These are phyloP conservation scores for Rhodofomes roseus DNA, from an alignment of 1,284 basidiomycete species.

Conservation along the genomic window DNA sequence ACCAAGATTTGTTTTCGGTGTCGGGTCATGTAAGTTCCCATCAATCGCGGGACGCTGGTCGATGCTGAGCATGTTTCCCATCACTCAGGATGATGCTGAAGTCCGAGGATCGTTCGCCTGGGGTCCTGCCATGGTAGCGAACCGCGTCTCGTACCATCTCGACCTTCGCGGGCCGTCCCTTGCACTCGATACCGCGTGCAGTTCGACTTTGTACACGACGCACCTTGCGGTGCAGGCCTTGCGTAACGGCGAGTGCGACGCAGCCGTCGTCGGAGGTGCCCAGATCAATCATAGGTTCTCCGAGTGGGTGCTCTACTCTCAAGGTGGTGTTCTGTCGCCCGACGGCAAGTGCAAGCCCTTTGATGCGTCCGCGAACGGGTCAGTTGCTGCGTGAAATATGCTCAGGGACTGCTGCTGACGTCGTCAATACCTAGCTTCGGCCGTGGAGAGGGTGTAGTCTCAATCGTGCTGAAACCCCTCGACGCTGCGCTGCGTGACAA, in stretches of 20 bases:
- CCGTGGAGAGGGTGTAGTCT: constrained; percentile 23
- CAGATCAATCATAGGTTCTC: constrained; percentile 31
- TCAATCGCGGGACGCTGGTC: not conserved
- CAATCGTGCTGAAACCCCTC: constrained; percentile 25
- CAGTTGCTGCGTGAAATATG: not conserved
- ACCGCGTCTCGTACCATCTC: constrained; percentile 45
- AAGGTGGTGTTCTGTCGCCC: constrained; percentile 35
- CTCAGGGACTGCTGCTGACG: not conserved
- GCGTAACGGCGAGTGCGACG: constrained; percentile 41
- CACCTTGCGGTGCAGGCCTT: constrained; percentile 46
- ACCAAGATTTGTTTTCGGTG: constrained; percentile 11
- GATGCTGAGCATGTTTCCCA: not conserved
- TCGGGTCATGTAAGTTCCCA: constrained; percentile 14
- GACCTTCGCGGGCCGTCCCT: constrained; percentile 45
- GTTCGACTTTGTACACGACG: constrained; percentile 40
- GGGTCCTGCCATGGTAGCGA: constrained; percentile 38
- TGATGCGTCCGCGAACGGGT: constrained; percentile 46
- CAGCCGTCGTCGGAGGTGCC: constrained; percentile 43
- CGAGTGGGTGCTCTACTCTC: constrained; percentile 28
- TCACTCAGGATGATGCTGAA: constrained; percentile 34
- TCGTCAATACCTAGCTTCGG: constrained; percentile 17
- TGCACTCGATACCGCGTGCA: constrained; percentile 48
- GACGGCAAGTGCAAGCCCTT: constrained; percentile 49
- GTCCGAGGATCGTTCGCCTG: constrained; percentile 34
- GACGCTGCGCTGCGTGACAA: constrained; percentile 23